phyloP scores from a whole-genome alignment of 2,329 filamentous ascomycete genomes.

The Colletotrichum sp. region DNA sequence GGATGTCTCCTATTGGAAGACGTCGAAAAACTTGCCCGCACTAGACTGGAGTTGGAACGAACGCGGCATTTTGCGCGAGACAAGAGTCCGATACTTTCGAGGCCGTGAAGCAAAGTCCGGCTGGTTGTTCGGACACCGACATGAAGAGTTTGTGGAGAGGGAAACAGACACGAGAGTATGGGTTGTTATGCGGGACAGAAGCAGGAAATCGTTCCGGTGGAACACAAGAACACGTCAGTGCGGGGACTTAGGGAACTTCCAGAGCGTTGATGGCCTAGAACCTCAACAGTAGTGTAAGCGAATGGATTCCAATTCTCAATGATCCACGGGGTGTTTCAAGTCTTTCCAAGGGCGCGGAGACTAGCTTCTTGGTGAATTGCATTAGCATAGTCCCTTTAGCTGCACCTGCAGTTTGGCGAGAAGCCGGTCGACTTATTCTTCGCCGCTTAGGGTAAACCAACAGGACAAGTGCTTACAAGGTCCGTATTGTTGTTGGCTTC shows the following conservation, averaged over 20 bases:
- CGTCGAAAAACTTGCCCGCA: background rate
- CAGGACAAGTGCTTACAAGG: background rate
- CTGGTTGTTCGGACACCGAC: background rate
- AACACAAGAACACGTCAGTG: background rate
- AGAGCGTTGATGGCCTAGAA: background rate
- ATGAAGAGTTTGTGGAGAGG: background rate
- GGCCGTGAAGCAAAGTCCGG: background rate
- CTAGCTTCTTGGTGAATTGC: background rate
- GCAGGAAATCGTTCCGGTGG: background rate
- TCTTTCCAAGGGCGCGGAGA: background rate
- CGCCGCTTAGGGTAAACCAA: background rate
- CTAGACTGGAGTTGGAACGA: background rate
- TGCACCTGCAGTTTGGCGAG: background rate
- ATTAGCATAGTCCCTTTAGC: background rate
- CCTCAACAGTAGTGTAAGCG: background rate
- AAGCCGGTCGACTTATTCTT: background rate
- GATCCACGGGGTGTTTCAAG: background rate
- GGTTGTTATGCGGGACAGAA: background rate
- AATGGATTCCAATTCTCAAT: background rate
- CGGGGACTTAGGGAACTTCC: background rate
- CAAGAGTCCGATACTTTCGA: background rate
- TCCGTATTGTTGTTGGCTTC: background rate
- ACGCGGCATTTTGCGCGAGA: background rate
- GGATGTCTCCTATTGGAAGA: background rate
- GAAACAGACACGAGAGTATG: background rate